Conservation (phyloP, 2,329 filamentous ascomycete genomes). For the Dactylellina sp. region DNA sequence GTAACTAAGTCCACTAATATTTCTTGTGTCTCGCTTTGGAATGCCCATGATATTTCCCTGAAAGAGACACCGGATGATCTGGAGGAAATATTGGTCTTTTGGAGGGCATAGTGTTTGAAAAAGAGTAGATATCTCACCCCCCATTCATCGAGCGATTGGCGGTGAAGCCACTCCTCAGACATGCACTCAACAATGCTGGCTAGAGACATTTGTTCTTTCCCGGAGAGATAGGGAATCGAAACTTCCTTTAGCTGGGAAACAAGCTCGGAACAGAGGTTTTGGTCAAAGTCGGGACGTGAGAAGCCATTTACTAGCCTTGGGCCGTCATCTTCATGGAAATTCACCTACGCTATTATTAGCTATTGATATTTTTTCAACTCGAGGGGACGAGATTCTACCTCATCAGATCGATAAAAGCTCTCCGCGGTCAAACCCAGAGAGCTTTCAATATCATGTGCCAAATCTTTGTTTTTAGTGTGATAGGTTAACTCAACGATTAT, state of each 20-base stretch:
- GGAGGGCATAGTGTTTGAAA: constrained; percentile 82
- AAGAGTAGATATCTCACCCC: constrained; percentile 88
- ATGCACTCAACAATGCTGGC: constrained; percentile 87
- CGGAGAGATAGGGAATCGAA: constrained; percentile 81
- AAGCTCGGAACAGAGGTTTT: constrained; percentile 76
- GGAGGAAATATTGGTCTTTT: constrained; percentile 73
- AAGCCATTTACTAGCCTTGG: constrained; percentile 49
- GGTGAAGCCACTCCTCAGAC: constrained; percentile 84
- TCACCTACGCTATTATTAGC: constrained; percentile 5
- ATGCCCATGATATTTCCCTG: constrained; percentile 87
- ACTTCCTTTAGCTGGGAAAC: constrained; percentile 81
- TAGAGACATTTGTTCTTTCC: constrained; percentile 85
- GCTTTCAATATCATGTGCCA: constrained; percentile 48
- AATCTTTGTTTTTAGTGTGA: constrained; percentile 34
- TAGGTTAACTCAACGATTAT: constrained; percentile 50
- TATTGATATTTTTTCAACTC: background rate
- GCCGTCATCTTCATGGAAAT: constrained; percentile 58
- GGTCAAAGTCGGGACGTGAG: constrained; percentile 69
- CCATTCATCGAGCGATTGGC: constrained; percentile 89
- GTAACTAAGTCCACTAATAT: constrained; percentile 86
- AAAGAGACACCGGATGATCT: constrained; percentile 74
- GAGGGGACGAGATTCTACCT: constrained; percentile 62
- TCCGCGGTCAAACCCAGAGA: constrained; percentile 64
- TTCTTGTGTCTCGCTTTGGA: constrained; percentile 86
- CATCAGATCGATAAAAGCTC: constrained; percentile 66